These are phyloP conservation scores for Polytrichum commune DNA, from an alignment of 225 moss, liverwort and hornwort genomes.

Conservation along the genomic window DNA sequence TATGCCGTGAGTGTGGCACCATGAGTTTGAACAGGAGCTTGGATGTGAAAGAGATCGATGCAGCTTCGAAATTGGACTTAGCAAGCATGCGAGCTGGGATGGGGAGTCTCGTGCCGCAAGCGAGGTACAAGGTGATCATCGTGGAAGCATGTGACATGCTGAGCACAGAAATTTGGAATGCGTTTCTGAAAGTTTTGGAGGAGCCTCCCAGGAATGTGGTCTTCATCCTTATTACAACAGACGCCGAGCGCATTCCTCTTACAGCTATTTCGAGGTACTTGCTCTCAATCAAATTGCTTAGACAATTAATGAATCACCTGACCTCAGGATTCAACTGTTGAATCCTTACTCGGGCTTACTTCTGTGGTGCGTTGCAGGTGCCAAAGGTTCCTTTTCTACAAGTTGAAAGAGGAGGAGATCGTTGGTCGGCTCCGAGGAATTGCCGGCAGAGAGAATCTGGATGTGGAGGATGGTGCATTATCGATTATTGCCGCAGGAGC, in stretches of 20 bases:
- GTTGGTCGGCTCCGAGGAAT: constrained; percentile 51
- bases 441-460: constrained; percentile 51
- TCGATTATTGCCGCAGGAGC: constrained; percentile 61
- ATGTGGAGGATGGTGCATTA: constrained; percentile 60
- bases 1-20: constrained; percentile 54
- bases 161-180: constrained; percentile 66
- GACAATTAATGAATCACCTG: too few relatives aligned
- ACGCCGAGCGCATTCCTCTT: constrained; percentile 64
- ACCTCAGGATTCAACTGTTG: too few relatives aligned
- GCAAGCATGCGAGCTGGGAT: constrained; percentile 52
- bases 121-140: constrained; percentile 70
- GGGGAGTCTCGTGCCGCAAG: constrained; percentile 47
- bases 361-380: constrained; percentile 24
- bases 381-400: constrained; percentile 78
- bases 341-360: too few relatives aligned
- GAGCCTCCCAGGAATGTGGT: constrained; percentile 77
- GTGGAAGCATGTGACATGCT: constrained; percentile 83
- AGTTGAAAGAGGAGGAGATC: constrained; percentile 74
- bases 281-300: not conserved
- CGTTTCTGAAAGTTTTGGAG: constrained; percentile 78
- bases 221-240: constrained; percentile 76
- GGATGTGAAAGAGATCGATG: constrained; percentile 69
- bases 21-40: constrained; percentile 33
- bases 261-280: constrained; percentile 56
- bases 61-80: constrained; percentile 50